Evolutionary conservation across 768 basidiomycete genomes (phyloP).

Genomic region (Trametes meyenii): DNA sequence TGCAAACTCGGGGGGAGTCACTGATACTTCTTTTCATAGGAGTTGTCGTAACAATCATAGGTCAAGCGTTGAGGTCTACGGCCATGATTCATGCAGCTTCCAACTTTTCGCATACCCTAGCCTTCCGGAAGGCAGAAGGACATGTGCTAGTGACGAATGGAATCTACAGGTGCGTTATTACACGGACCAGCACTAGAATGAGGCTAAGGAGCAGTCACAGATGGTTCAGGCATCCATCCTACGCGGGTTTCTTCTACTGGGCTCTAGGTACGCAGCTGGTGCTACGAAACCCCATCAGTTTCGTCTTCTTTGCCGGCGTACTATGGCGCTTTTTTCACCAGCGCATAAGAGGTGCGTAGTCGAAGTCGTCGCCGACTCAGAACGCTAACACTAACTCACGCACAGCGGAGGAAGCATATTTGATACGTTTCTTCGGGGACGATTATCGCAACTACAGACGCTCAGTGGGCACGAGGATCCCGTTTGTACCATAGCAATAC

Average conservation of each 20-base stretch:
- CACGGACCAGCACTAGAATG: not conserved
- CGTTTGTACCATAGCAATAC: constrained; percentile 67
- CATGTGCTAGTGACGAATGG: constrained; percentile 89
- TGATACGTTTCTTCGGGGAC: constrained; percentile 88
- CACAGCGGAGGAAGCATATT: constrained; percentile 77
- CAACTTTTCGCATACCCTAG: constrained; percentile 92
- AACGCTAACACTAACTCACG: not conserved
- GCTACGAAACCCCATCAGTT: constrained; percentile 82
- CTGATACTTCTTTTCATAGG: constrained; percentile 46
- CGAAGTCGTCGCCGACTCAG: not conserved
- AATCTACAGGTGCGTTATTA: constrained; percentile 75
- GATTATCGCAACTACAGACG: constrained; percentile 79
- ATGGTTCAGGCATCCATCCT: constrained; percentile 93
- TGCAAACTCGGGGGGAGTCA: not conserved
- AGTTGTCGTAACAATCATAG: constrained; percentile 59
- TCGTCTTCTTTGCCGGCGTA: constrained; percentile 62
- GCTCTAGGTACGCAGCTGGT: constrained; percentile 92
- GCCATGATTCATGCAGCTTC: constrained; percentile 98
- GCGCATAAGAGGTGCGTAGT: constrained; percentile 71
- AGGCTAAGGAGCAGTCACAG: constrained; percentile 40
- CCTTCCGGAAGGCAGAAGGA: constrained; percentile 66
- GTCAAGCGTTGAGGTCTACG: constrained; percentile 78
- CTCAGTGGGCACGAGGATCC: constrained; percentile 84
- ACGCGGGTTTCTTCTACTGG: constrained; percentile 98
- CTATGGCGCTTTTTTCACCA: constrained; percentile 88